phyloP scores from a whole-genome alignment of 306 rosid species.

The Glycine soja region DNA sequence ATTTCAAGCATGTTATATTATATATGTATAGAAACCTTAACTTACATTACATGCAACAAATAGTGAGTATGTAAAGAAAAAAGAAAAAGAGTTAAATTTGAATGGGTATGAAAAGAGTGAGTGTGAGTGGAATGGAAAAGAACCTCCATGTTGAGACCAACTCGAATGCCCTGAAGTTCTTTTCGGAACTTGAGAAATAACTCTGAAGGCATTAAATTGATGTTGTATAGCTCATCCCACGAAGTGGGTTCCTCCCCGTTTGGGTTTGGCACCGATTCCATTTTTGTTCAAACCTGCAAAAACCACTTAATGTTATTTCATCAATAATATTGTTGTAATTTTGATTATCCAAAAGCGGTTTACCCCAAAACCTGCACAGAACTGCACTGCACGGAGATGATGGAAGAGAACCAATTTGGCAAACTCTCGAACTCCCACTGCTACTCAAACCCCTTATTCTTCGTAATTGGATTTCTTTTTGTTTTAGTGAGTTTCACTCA shows the following conservation, averaged over 20 bases:
- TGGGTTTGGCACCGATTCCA: constrained; percentile 62
- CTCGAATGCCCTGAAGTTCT: constrained; percentile 77
- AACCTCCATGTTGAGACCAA: constrained; percentile 91
- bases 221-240: constrained; percentile 76
- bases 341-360: no score
- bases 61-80: no score
- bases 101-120: background rate
- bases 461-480: no score
- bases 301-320: no score
- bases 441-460: no score
- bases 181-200: constrained; percentile 85
- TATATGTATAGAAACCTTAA: background rate
- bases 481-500: no score
- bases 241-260: constrained; percentile 68
- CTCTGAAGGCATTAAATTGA: constrained; percentile 84
- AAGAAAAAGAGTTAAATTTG: background rate
- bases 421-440: no score
- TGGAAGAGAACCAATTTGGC: no score
- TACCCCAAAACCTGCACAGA: no score
- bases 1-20: no score
- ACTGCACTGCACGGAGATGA: no score
- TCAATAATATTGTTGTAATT: no score
- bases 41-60: constrained; percentile 11
- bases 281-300: constrained; percentile 43
- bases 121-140: background rate